Conservation (phyloP, 2,329 filamentous ascomycete species). For the Aotearoamyces nothofagi region DNA sequence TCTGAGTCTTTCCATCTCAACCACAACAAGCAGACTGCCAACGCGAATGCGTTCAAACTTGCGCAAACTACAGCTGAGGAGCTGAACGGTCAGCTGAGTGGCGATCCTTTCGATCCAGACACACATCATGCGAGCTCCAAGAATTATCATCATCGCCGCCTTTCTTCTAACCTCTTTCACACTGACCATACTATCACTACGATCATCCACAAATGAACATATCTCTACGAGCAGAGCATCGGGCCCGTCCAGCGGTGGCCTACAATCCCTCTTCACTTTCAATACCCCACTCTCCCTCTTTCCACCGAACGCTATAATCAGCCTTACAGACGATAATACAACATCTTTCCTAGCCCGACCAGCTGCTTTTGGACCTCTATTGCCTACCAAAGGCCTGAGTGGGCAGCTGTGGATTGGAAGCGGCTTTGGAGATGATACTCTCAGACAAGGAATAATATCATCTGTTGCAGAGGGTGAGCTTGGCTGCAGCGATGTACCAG, state of each 20-base stretch:
- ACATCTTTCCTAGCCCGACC: slow-evolving; percentile 91
- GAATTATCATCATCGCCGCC: slow-evolving; percentile 16
- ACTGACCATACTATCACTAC: slow-evolving; percentile 16
- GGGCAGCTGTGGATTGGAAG: slow-evolving; percentile 88
- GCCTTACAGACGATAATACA: slow-evolving; percentile 92
- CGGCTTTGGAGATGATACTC: slow-evolving; percentile 70
- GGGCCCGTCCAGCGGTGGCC: slow-evolving; percentile 20
- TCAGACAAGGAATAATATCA: slow-evolving; percentile 38
- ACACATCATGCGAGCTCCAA: slow-evolving; percentile 19
- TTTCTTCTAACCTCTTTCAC: slow-evolving; percentile 17
- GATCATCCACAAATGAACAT: slow-evolving; percentile 5
- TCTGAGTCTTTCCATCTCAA: too few species aligned
- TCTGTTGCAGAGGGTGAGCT: slow-evolving; percentile 61
- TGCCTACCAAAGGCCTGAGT: slow-evolving; percentile 65
- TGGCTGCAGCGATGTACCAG: slow-evolving; percentile 87
- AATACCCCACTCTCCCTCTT: slow-evolving; percentile 75
- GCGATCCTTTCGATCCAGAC: slow-evolving; percentile 8
- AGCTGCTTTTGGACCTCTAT: slow-evolving; percentile 75
- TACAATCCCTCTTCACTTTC: slow-evolving; percentile 51
- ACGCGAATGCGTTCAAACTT: slow-evolving; percentile 5
- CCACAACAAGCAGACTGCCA: too few species aligned
- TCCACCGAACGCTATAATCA: slow-evolving; percentile 89
- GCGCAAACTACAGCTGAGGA: slow-evolving; percentile 7
- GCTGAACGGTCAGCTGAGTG: slow-evolving; percentile 11
- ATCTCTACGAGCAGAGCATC: not conserved